Conservation (phyloP, 768 basidiomycete genomes). For the Russula olivacea region DNA sequence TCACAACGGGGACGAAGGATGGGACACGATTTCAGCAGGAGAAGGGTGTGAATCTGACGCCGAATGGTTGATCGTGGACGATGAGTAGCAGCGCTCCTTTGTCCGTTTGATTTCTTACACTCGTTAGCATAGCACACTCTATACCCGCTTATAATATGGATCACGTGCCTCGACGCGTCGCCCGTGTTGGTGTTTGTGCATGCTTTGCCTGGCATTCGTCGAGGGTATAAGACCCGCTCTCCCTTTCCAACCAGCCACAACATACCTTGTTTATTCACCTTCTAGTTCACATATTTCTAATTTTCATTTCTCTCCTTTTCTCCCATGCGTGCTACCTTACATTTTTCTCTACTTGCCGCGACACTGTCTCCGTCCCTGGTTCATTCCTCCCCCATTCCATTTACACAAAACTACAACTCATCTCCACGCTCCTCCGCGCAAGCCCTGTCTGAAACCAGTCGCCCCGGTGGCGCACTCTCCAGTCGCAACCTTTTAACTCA, state of each 20-base stretch:
- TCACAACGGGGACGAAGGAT: constrained; percentile 54
- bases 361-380: constrained; percentile 25
- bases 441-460: constrained; percentile 14
- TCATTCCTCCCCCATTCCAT: constrained; percentile 24
- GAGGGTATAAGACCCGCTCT: constrained; percentile 16
- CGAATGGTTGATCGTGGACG: constrained; percentile 82
- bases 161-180: constrained; percentile 24
- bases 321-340: constrained; percentile 23
- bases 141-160: constrained; percentile 8
- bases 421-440: constrained; percentile 11
- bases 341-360: constrained; percentile 25
- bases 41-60: constrained; percentile 75
- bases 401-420: constrained; percentile 15
- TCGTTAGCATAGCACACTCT: neutral
- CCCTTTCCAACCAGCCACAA: constrained; percentile 5
- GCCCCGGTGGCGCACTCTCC: constrained; percentile 21
- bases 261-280: neutral
- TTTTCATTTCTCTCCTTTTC: constrained; percentile 8
- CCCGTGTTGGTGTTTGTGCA: constrained; percentile 23
- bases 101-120: constrained; percentile 19
- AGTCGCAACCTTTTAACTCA: constrained; percentile 9
- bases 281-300: constrained; percentile 15
- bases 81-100: constrained; percentile 26
- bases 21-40: constrained; percentile 63
- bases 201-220: constrained; percentile 13